These are phyloP conservation scores for Hypoxylon fuscum DNA, from an alignment of 495 filamentous ascomycete genomes.

Conservation along the genomic window DNA sequence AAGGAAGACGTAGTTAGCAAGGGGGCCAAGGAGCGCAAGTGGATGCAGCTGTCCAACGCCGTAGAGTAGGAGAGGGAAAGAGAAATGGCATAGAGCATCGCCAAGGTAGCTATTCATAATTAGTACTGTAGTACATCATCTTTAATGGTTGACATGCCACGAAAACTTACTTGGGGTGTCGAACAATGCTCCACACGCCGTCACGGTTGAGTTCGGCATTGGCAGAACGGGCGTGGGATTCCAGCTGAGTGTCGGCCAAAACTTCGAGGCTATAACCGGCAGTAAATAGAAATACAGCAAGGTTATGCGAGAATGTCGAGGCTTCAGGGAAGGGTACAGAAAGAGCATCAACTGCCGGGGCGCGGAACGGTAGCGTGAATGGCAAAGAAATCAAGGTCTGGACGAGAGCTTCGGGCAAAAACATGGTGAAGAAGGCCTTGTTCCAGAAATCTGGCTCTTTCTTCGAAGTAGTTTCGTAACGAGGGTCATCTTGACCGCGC, in stretches of 20 bases:
- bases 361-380: slow-evolving; percentile 62
- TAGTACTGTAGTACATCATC: slow-evolving; percentile 8
- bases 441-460: slow-evolving; percentile 64
- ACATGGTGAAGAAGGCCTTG: slow-evolving; percentile 56
- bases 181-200: slow-evolving; percentile 67
- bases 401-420: slow-evolving; percentile 61
- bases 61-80: slow-evolving; percentile 60
- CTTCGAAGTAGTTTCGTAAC: slow-evolving; percentile 59
- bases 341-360: slow-evolving; percentile 39
- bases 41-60: slow-evolving; percentile 61
- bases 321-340: slow-evolving; percentile 32
- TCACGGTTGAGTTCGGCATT: slow-evolving; percentile 46
- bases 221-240: slow-evolving; percentile 44
- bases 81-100: slow-evolving; percentile 63
- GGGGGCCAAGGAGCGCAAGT: slow-evolving; percentile 60
- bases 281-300: slow-evolving; percentile 64
- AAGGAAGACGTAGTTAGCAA: slow-evolving; percentile 67
- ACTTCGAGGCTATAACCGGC: slow-evolving; percentile 62
- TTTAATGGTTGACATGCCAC: background rate
- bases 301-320: slow-evolving; percentile 41
- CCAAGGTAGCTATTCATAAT: slow-evolving; percentile 61
- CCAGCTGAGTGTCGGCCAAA: slow-evolving; percentile 64
- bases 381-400: slow-evolving; percentile 65
- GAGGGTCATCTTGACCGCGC: slow-evolving; percentile 62
- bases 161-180: slow-evolving; percentile 66